Percentiles rank a stretch among this genome's conserved stretches.
These are phyloP conservation scores for Lentinula sp. DNA, from an alignment of 768 basidiomycete species.

Conservation along the genomic window DNA sequence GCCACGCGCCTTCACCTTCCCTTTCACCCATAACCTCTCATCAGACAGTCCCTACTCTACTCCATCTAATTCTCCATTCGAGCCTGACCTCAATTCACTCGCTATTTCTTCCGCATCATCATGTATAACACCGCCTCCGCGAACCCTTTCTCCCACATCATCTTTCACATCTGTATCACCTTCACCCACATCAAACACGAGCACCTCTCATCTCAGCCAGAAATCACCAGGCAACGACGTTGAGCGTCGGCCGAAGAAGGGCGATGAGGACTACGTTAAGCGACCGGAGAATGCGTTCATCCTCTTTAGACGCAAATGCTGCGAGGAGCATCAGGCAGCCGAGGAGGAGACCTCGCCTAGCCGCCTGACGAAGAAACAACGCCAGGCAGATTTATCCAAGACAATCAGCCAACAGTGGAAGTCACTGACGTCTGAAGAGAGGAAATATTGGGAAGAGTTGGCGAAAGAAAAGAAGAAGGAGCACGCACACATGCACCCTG, in stretches of 20 bases:
- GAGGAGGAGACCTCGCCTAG: constrained; percentile 38
- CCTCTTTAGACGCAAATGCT: constrained; percentile 75
- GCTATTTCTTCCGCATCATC: constrained; percentile 35
- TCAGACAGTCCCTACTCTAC: constrained; percentile 66
- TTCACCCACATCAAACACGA: constrained; percentile 20
- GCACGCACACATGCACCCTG: constrained; percentile 68
- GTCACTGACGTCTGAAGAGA: constrained; percentile 55
- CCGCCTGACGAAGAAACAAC: constrained; percentile 59
- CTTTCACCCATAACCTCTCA: constrained; percentile 46
- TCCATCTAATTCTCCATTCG: constrained; percentile 66
- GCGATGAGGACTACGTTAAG: constrained; percentile 81
- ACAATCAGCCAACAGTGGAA: constrained; percentile 82
- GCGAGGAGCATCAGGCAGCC: constrained; percentile 60
- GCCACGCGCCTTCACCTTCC: constrained; percentile 69
- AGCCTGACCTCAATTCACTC: constrained; percentile 60
- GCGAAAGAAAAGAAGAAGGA: constrained; percentile 79
- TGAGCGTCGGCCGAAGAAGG: constrained; percentile 60
- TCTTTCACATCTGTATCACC: constrained; percentile 31
- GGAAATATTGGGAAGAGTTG: constrained; percentile 67
- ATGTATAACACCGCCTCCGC: constrained; percentile 30
- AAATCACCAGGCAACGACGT: constrained; percentile 43
- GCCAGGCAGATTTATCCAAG: constrained; percentile 76
- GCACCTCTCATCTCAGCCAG: constrained; percentile 37
- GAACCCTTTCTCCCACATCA: constrained; percentile 37
- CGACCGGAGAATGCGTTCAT: constrained; percentile 84